Evolutionary conservation across 768 basidiomycete genomes (phyloP).

Genomic region (Tricholoma hemisulphureum): DNA sequence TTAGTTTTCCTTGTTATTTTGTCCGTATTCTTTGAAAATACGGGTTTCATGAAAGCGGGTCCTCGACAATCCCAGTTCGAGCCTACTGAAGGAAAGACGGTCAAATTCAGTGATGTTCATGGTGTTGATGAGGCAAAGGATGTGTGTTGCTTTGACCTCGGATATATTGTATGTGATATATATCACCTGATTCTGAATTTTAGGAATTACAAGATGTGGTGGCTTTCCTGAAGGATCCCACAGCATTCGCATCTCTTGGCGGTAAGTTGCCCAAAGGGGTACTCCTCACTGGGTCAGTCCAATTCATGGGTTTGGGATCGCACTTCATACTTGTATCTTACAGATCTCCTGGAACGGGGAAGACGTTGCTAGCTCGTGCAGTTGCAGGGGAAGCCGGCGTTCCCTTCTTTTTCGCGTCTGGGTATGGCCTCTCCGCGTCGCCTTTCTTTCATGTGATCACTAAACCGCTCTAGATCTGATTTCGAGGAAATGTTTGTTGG

Average conservation of each 20-base stretch:
- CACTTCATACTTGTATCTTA: background rate
- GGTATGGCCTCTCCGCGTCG: constrained; percentile 42
- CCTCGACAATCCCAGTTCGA: constrained; percentile 82
- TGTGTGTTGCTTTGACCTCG: constrained; percentile 40
- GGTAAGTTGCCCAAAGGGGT: constrained; percentile 95
- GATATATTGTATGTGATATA: background rate
- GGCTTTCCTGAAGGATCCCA: constrained; percentile 92
- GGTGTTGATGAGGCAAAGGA: constrained; percentile 97
- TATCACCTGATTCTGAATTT: constrained; percentile 7
- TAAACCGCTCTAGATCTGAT: constrained; percentile 58
- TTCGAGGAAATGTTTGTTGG: constrained; percentile 99
- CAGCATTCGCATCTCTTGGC: constrained; percentile 84
- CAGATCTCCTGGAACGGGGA: constrained; percentile 89
- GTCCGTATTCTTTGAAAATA: constrained; percentile 89
- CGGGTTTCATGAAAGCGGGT: constrained; percentile 88
- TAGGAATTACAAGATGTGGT: constrained; percentile 94
- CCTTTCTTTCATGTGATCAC: constrained; percentile 7
- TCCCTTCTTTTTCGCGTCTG: constrained; percentile 95
- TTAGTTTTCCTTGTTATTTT: constrained; percentile 81
- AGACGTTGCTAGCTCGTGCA: constrained; percentile 96
- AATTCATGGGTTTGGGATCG: background rate
- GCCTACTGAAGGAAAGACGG: constrained; percentile 72
- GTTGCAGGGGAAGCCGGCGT: constrained; percentile 98
- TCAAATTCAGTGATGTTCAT: constrained; percentile 94
- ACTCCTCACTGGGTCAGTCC: constrained; percentile 68